Evolutionary conservation across 2,329 filamentous ascomycete species (phyloP).

Genomic region (Ceratocystis huliohia): DNA sequence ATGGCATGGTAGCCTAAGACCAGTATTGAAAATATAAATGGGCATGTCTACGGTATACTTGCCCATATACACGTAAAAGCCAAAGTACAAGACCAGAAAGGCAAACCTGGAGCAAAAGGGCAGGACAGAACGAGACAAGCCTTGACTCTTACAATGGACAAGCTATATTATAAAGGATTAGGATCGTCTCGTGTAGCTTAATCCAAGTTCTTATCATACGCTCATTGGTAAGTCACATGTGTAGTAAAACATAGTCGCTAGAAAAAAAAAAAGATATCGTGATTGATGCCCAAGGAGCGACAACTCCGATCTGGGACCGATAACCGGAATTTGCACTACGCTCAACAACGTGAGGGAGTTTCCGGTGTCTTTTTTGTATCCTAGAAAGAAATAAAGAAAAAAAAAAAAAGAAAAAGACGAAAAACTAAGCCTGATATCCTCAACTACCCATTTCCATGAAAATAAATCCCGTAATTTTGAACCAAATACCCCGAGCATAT

Average conservation of each 20-base stretch:
- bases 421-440: background rate
- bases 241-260: background rate
- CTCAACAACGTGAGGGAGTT: background rate
- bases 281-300: conserved; percentile 1
- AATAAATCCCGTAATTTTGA: conserved; percentile 2
- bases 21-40: too few relatives aligned
- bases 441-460: background rate
- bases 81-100: background rate
- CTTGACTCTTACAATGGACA: background rate
- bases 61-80: too few relatives aligned
- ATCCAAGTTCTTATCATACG: background rate
- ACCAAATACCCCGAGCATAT: conserved; percentile 4
- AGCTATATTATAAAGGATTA: background rate
- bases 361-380: background rate
- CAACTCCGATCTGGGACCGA: background rate
- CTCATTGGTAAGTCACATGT: too few relatives aligned
- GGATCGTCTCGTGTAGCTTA: background rate
- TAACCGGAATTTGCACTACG: background rate
- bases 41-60: too few relatives aligned
- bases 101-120: background rate
- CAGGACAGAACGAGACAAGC: background rate
- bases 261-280: background rate
- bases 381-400: background rate
- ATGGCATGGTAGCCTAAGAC: too few relatives aligned
- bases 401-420: background rate